Evolutionary conservation across 179 eudicot species (phyloP), one percentile per base, ranked within the genome.

Genomic region (Silene noctiflora): DNA sequence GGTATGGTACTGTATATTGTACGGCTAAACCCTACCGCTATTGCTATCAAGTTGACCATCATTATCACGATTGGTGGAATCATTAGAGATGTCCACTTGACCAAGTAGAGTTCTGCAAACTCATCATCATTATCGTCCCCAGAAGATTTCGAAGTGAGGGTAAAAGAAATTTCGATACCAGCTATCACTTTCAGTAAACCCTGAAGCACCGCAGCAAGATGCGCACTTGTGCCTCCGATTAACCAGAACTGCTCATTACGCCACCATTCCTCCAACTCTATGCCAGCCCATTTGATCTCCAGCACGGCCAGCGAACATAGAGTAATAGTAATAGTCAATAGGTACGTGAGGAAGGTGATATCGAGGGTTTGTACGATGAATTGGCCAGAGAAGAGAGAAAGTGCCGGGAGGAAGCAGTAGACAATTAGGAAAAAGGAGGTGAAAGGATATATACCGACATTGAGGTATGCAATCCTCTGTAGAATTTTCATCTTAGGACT

Each of bases 221-320:
- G 98, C 19, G 98, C 96, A 73, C 98, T 91, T 2, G 98, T 93
- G 4, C 98, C 98, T 69, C 98, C 98, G 10, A 93, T 93, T 64
- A 93, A 72, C 98, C 98, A 93, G 74, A 93, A 93, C 81, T 93
- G 98, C 77, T 93, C 96, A 71, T 93, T 93, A 33, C 98, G 77
- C 98, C 98, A 93, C 98, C 98, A 93, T 25, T 93, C 98, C 61
- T 93, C 96, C 12, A 93, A 78, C 62, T 78, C 87, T 21, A 93
- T 91, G 22, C 98, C 93, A 0, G 98, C 89, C 98, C 98, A 93
- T 81, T 91, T 93, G 22, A 93, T 86, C 83, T 93, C 98, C 0
- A 93, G 90, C 2, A 93, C 59, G 0, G 98, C 98, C 11, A 93
- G 87, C 80, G 80, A 14, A 71, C 90, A 87, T 3, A 93, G 92